Percentiles rank a stretch among this genome's conserved stretches.
Evolutionary conservation across 2,329 filamentous ascomycete genomes (phyloP).

Genomic region (Seiridium unicorne): DNA sequence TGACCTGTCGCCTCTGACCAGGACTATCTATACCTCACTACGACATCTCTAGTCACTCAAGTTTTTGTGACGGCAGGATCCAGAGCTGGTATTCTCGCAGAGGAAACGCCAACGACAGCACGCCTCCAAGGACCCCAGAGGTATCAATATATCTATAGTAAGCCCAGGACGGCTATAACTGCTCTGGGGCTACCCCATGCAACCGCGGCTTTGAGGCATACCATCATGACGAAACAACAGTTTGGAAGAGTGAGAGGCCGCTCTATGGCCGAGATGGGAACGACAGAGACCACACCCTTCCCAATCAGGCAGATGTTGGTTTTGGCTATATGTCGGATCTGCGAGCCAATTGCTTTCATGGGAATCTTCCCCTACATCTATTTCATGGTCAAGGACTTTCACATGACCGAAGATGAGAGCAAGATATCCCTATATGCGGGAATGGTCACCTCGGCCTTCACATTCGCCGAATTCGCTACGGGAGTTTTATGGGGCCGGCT

Average conservation of each 20-base stretch:
- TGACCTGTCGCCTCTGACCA: neutral
- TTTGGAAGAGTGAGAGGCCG: conserved; percentile 19
- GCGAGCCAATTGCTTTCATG: conserved; percentile 99
- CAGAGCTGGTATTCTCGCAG: neutral
- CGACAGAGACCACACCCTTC: conserved; percentile 25
- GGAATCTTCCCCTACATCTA: conserved; percentile 99
- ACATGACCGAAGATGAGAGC: conserved; percentile 73
- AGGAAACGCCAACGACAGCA: neutral
- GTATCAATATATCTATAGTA: neutral
- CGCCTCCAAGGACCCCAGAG: neutral
- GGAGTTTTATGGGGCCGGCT: conserved; percentile 90
- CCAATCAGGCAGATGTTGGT: conserved; percentile 35
- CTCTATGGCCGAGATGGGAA: conserved; percentile 9
- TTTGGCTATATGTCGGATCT: conserved; percentile 83
- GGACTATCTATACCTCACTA: neutral
- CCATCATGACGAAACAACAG: conserved; percentile 21
- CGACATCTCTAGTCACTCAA: neutral
- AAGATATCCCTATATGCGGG: conserved; percentile 91
- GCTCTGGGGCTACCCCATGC: neutral
- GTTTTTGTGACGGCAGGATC: neutral
- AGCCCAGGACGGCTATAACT: neutral
- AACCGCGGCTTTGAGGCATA: neutral
- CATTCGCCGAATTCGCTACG: conserved; percentile 90
- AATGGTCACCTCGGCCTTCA: conserved; percentile 95
- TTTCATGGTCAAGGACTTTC: conserved; percentile 93